Base-by-base conservation (phyloP, 345 rosid genomes). In the Laguncularia racemosa region DNA sequence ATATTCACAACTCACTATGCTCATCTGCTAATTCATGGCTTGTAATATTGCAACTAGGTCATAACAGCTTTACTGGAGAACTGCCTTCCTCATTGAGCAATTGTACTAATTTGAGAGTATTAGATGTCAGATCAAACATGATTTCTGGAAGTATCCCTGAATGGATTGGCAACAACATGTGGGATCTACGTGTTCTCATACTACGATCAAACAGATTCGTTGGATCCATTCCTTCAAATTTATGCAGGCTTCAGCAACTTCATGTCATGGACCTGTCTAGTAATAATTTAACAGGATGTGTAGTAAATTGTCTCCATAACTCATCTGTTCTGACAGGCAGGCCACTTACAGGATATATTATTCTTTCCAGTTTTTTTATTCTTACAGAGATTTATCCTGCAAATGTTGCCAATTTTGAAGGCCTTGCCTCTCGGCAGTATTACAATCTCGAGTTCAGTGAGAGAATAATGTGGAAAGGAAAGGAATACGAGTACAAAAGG, bases 41-140 rank as follows among this genome's bases (percentile, higher is more conserved):
- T 9, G 0, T 0, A 2, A 33, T 6, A 1, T 33, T 70, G 53
- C 58, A 15, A 14, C 10, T 51, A 23, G 19, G 40, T 4, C 33
- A 56, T 40, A 67, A 28, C 21, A 56, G 44, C 18, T 23, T 61
- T 28, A 46, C 21, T 18, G 67, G 67, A 14, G 58, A 61, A 16
- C 44, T 56, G 16, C 66, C 71, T 44, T 4, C 14, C 15, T 57
- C 62, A 46, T 52, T 67, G 38, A 10, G 55, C n/a, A 16, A 55
- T 14, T 51, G 60, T 19, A 13, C 14, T 28, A 0, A 4, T 3
- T 46, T 66, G 55, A 13, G 10, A 28, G 16, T 57, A 6, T 13
- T 71, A 44, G 75, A 65, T 50, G 58, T 71, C 10, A 54, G 56
- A 21, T 50, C 53, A 11, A 71, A 71, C 16, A 57, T 6, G 13